Percentiles rank a stretch among this genome's conserved stretches.
These are phyloP conservation scores for Colletotrichum lindemuthianum DNA, from an alignment of 2,329 filamentous ascomycete genomes.

Conservation along the genomic window DNA sequence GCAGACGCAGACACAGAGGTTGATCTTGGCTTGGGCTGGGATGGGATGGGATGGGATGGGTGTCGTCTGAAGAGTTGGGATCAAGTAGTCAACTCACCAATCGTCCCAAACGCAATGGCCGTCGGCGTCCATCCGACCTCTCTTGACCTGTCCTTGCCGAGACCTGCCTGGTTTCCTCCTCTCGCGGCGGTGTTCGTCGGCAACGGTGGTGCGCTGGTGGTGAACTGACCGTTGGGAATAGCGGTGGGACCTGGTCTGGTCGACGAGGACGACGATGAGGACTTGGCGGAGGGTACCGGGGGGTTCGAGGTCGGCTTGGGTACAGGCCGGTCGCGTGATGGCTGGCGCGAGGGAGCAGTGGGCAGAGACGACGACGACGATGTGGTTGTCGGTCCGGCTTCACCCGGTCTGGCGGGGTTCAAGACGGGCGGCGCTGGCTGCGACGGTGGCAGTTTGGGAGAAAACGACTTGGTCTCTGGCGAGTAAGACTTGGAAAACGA, in stretches of 20 bases:
- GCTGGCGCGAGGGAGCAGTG: too few relatives aligned
- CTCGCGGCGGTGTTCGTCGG: neutral
- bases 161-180: constrained; percentile 21
- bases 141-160: constrained; percentile 5
- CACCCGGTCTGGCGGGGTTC: constrained; percentile 22
- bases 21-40: constrained; percentile 14
- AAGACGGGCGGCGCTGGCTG: constrained; percentile 13
- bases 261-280: constrained; percentile 2
- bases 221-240: constrained; percentile 7
- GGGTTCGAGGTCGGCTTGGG: too few relatives aligned
- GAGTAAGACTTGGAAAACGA: constrained; percentile 15
- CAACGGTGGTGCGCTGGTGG: neutral
- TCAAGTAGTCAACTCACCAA: constrained; percentile 8
- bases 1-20: constrained; percentile 27
- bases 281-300: constrained; percentile 1
- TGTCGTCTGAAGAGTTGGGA: neutral
- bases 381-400: constrained; percentile 2
- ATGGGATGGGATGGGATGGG: neutral
- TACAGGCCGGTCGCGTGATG: too few relatives aligned
- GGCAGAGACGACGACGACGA: neutral
- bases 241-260: constrained; percentile 7
- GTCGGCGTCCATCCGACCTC: constrained; percentile 30
- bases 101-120: constrained; percentile 33
- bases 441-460: constrained; percentile 2
- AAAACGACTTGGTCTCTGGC: constrained; percentile 8